These are phyloP conservation scores for Ciborinia camelliae DNA, from an alignment of 2,329 filamentous ascomycete species.

Conservation along the genomic window DNA sequence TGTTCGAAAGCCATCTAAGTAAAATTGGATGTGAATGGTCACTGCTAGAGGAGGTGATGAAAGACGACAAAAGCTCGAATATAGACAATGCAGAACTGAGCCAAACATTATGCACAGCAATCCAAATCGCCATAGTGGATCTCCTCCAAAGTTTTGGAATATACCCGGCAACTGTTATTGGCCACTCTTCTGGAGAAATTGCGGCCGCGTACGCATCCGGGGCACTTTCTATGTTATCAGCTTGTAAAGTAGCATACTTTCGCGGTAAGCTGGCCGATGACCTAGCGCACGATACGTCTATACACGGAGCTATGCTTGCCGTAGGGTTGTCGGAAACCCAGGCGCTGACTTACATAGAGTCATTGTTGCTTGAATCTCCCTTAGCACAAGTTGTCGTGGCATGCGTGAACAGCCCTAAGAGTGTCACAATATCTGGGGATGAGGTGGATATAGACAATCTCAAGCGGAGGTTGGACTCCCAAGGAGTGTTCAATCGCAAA, in stretches of 20 bases:
- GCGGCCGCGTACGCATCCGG: conserved; percentile 38
- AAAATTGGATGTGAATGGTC: neutral
- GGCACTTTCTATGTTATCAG: neutral
- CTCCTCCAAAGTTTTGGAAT: conserved; percentile 37
- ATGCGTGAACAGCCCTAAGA: conserved; percentile 10
- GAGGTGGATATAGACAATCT: neutral
- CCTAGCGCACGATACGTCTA: too few relatives aligned
- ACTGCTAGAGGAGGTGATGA: neutral
- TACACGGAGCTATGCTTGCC: neutral
- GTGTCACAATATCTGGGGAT: conserved; percentile 1
- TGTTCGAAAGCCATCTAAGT: neutral
- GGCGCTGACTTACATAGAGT: neutral
- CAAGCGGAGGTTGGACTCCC: neutral
- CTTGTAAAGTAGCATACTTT: neutral
- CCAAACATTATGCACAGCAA: conserved; percentile 44
- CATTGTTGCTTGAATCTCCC: neutral
- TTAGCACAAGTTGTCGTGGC: neutral
- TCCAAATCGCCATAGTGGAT: conserved; percentile 45
- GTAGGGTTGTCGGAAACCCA: neutral
- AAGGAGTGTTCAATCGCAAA: neutral
- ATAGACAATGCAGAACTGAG: conserved; percentile 26
- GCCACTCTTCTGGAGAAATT: conserved; percentile 36
- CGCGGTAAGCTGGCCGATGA: neutral
- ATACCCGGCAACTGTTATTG: conserved; percentile 26
- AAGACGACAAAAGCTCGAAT: neutral